Base-by-base conservation (phyloP, 495 filamentous ascomycete genomes). In the Penicillium tannophilum region DNA sequence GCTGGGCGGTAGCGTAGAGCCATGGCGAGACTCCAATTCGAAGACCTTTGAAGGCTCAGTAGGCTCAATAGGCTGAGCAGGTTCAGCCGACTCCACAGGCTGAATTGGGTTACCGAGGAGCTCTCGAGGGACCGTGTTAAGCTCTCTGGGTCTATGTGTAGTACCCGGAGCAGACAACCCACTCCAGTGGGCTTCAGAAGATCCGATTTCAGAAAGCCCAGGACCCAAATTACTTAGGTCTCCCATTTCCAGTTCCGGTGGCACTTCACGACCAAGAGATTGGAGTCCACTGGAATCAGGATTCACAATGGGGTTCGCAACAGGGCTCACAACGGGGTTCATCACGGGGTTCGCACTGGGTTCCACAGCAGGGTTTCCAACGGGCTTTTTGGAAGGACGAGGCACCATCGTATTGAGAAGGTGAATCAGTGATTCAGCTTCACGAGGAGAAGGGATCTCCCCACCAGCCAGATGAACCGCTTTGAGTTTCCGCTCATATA, bases 391-490 rank as follows among this genome's bases (percentile, higher is more conserved):
- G 14, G 30, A 9, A 45, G 50, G 41, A 19, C 42, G 56, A 36
- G 47, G 26, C 2, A 39, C 2, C 20, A 47, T 28, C 28, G 58
- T 58, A 64, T 89, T 92, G 56, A 98, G 73, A 19, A 97, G 82
- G 33, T 77, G 80, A 80, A 93, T 86, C 6, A 98, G 81, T 11
- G 88, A 85, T 33, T 88, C 85, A 6, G 93, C 90, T 44, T 88
- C 87, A 8, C 87, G 84, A 9, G 94, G 92, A 6, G 91, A 83
- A 20, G 85, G 84, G 26, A 96, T 80, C 12, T 79, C 71, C 6
- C 94, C 94, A n/a, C 79, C 78, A 3, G 98, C 84, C 33, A 98
- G 80, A 65, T 93, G 85, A 39, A 71, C 67, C n/a, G 93, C 91
- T 8, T 88, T 90, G 66, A 89, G 79, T 17, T 82, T 83, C 44